Conservation (phyloP, 164 flowering plant genomes). For the Santalum album region DNA sequence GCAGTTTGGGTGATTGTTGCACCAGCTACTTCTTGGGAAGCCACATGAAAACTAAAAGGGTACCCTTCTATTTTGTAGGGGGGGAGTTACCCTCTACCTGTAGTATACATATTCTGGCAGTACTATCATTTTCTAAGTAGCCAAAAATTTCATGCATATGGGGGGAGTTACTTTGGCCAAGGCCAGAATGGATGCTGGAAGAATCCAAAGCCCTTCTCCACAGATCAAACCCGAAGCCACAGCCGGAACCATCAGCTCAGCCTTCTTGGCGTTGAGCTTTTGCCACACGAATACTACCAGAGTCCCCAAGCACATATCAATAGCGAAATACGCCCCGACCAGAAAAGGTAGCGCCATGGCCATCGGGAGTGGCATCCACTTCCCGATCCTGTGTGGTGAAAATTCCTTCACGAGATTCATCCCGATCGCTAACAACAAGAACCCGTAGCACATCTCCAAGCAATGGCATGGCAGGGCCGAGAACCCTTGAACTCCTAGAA, state of each 20-base stretch:
- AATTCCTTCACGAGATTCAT: slow-evolving; percentile 39
- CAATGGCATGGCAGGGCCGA: slow-evolving; percentile 60
- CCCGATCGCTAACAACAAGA: slow-evolving; percentile 39
- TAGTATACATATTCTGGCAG: too few species aligned
- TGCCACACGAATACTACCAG: slow-evolving; percentile 47
- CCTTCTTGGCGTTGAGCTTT: slow-evolving; percentile 31
- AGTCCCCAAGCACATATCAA: slow-evolving; percentile 57
- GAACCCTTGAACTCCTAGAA: slow-evolving; percentile 53
- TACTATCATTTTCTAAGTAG: neutral
- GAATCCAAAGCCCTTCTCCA: slow-evolving; percentile 59
- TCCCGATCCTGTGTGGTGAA: slow-evolving; percentile 26
- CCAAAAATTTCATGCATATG: slow-evolving; percentile 45
- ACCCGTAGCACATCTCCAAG: slow-evolving; percentile 50
- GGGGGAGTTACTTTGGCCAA: slow-evolving; percentile 46
- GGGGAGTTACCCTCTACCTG: too few species aligned
- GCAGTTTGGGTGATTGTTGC: too few species aligned
- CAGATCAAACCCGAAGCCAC: slow-evolving; percentile 70
- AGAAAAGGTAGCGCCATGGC: slow-evolving; percentile 57
- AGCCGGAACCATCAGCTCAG: slow-evolving; percentile 51
- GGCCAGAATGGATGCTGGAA: slow-evolving; percentile 49
- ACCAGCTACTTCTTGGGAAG: too few species aligned
- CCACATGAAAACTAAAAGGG: too few species aligned
- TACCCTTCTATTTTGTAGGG: too few species aligned
- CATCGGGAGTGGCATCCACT: slow-evolving; percentile 57
- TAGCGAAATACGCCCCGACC: slow-evolving; percentile 45